phyloP scores from a whole-genome alignment of 495 filamentous ascomycete species.

The Penicillium robsamsonii region DNA sequence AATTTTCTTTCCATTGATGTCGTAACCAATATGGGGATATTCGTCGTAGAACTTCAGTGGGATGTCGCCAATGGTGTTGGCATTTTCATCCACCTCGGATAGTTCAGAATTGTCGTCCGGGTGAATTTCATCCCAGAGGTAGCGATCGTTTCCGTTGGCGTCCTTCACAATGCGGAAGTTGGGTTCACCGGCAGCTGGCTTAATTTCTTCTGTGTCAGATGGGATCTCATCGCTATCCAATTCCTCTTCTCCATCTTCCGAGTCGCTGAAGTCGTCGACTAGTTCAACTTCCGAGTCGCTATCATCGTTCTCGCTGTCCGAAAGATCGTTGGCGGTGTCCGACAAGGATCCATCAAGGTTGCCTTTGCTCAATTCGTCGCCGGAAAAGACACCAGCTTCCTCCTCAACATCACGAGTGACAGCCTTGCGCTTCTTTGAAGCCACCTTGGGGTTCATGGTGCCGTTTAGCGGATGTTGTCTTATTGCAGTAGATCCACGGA shows the following conservation, averaged over 20 bases:
- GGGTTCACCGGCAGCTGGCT: constrained; percentile 23
- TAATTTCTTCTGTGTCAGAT: constrained; percentile 40
- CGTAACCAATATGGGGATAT: constrained; percentile 97
- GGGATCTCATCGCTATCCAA: constrained; percentile 53
- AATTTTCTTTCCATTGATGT: constrained; percentile 97
- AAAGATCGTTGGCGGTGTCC: constrained; percentile 53
- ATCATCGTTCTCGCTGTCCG: constrained; percentile 41
- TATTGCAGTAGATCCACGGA: constrained; percentile 20
- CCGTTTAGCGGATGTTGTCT: constrained; percentile 13
- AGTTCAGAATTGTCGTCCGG: constrained; percentile 96
- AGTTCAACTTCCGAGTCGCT: constrained; percentile 48
- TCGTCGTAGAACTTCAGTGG: constrained; percentile 92
- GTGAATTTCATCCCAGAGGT: constrained; percentile 84
- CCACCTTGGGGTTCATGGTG: constrained; percentile 39
- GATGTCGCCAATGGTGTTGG: constrained; percentile 94
- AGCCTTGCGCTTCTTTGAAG: constrained; percentile 58
- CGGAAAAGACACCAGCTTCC: constrained; percentile 53
- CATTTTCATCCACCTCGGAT: constrained; percentile 71
- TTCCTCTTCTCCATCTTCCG: constrained; percentile 42
- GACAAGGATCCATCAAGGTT: constrained; percentile 66
- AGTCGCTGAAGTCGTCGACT: constrained; percentile 46
- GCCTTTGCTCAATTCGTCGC: constrained; percentile 63
- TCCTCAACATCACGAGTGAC: constrained; percentile 53
- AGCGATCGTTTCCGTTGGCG: constrained; percentile 71
- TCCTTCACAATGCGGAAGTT: constrained; percentile 57